Evolutionary conservation across 805 yeast genomes (phyloP).

Genomic region (Metschnikowia baotianmanensis): DNA sequence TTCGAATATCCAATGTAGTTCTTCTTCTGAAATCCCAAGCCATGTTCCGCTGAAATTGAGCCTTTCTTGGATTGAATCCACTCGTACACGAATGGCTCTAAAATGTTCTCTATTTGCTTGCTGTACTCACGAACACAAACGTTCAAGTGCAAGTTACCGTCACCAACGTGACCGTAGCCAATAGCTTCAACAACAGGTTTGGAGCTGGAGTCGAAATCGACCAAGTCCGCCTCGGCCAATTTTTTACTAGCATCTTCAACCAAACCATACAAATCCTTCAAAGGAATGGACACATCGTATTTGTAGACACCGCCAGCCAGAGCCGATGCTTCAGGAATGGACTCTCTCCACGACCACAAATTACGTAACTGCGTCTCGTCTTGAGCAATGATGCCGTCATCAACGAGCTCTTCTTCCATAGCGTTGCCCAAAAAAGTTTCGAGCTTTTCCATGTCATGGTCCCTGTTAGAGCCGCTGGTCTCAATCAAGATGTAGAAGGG

Average conservation of each 20-base stretch:
- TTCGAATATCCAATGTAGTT: constrained; percentile 86
- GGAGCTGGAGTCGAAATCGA: constrained; percentile 56
- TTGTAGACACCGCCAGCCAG: constrained; percentile 93
- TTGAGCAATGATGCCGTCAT: constrained; percentile 96
- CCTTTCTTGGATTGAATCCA: constrained; percentile 75
- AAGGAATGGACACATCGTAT: constrained; percentile 92
- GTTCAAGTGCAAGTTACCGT: constrained; percentile 92
- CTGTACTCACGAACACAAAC: constrained; percentile 84
- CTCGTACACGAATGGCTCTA: constrained; percentile 95
- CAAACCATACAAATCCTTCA: constrained; percentile 73
- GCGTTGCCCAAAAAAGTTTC: constrained; percentile 78
- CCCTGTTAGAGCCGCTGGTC: constrained; percentile 92
- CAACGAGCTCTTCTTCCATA: constrained; percentile 79
- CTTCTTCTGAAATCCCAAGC: constrained; percentile 94
- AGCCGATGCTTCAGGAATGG: constrained; percentile 85
- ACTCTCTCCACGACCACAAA: constrained; percentile 96
- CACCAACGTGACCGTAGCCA: constrained; percentile 99
- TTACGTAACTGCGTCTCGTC: constrained; percentile 83
- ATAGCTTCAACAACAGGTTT: constrained; percentile 85
- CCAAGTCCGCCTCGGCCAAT: constrained; percentile 53
- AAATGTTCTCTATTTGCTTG: constrained; percentile 70
- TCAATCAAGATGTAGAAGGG: constrained; percentile 92
- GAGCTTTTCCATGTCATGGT: constrained; percentile 89
- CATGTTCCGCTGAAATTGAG: constrained; percentile 96
- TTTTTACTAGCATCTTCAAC: constrained; percentile 74